Conservation (phyloP, 441 rosid species). For the Geranium incanum region DNA sequence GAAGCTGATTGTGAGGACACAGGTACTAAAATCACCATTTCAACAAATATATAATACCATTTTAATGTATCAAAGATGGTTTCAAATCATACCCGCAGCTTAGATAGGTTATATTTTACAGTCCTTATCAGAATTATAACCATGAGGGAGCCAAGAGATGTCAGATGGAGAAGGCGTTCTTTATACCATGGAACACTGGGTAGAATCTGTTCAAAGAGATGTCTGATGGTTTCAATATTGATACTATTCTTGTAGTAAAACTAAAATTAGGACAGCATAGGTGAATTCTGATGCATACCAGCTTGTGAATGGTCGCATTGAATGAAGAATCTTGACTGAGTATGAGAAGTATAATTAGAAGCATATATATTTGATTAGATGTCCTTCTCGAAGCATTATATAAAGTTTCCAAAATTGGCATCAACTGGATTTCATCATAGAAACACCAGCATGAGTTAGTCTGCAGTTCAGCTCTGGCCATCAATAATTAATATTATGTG, state of each 20-base stretch:
- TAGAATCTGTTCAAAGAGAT: conserved; percentile 44
- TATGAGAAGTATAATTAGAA: conserved; percentile 92
- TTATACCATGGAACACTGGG: conserved; percentile 94
- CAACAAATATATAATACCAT: neutral
- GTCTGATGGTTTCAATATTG: conserved; percentile 6
- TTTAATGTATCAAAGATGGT: neutral
- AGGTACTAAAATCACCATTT: neutral
- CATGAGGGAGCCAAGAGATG: conserved; percentile 92
- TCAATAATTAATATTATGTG: conserved; percentile 13
- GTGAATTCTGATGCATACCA: conserved; percentile 38
- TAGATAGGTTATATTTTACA: conserved; percentile 89
- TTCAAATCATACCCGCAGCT: conserved; percentile 76
- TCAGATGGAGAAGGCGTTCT: conserved; percentile 91
- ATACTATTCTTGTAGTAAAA: conserved; percentile 15
- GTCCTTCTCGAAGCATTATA: conserved; percentile 84
- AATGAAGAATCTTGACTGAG: conserved; percentile 97
- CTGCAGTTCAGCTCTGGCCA: neutral
- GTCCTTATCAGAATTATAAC: conserved; percentile 93
- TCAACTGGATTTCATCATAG: conserved; percentile 46
- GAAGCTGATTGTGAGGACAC: neutral
- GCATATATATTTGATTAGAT: conserved; percentile 93
- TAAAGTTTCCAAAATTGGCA: conserved; percentile 89
- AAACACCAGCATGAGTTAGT: conserved; percentile 20
- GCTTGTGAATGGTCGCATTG: conserved; percentile 87
- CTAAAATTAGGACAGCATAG: conserved; percentile 13